Conservation (phyloP, 345 rosid genomes). For the Gossypioides kirkii region DNA sequence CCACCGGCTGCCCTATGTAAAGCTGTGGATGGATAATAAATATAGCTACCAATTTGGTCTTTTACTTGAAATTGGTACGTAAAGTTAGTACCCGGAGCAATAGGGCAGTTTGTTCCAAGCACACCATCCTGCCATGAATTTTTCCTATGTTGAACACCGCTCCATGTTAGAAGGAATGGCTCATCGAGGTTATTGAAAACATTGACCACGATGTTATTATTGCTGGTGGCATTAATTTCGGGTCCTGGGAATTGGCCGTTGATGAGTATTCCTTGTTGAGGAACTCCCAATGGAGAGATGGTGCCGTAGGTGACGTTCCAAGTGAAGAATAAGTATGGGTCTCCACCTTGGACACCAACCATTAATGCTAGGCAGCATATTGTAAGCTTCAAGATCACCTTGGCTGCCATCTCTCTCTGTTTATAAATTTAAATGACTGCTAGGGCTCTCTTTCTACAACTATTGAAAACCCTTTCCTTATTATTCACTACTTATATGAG, state of each 20-base stretch:
- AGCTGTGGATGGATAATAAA: conserved; percentile 49
- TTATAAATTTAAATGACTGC: too few relatives aligned
- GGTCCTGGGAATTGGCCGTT: not conserved
- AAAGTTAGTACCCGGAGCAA: conserved; percentile 58
- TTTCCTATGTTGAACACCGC: too few relatives aligned
- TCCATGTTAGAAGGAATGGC: too few relatives aligned
- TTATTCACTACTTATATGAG: not conserved
- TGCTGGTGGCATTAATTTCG: too few relatives aligned
- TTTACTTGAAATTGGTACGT: conserved; percentile 84
- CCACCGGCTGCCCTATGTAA: conserved; percentile 58
- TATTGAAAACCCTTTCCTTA: not conserved
- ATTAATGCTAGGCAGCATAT: conserved; percentile 18
- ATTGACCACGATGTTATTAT: too few relatives aligned
- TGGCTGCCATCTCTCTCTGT: conserved; percentile 13
- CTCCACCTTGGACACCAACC: conserved; percentile 45
- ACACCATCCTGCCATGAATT: too few relatives aligned
- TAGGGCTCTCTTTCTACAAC: not conserved
- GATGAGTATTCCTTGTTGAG: conserved; percentile 62
- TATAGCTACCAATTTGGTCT: conserved; percentile 84
- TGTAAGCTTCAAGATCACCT: conserved; percentile 12
- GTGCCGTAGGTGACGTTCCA: conserved; percentile 85
- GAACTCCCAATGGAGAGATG: conserved; percentile 62
- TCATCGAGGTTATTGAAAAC: too few relatives aligned
- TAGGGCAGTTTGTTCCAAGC: conserved; percentile 68
- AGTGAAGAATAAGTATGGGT: conserved; percentile 58